Evolutionary conservation across 2,329 filamentous ascomycete genomes (phyloP).

Genomic region (Karstenula rhodostoma): DNA sequence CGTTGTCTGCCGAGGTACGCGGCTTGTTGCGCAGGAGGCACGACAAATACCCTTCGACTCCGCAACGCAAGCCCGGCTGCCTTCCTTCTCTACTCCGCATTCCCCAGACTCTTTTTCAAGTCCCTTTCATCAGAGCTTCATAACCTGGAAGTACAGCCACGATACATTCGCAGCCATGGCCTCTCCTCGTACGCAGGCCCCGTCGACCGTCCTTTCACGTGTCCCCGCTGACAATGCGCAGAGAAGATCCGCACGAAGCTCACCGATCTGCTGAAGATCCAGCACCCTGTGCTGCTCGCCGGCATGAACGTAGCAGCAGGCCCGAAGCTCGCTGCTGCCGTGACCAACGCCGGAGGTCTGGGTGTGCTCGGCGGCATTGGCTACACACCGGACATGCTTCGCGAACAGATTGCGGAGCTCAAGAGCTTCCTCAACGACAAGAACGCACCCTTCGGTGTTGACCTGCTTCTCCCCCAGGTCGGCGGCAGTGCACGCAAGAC

Average conservation of each 20-base stretch:
- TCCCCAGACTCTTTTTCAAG: constrained; percentile 3
- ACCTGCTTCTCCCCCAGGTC: constrained; percentile 91
- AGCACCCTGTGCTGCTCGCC: constrained; percentile 92
- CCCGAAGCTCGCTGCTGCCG: constrained; percentile 93
- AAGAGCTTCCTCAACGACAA: constrained; percentile 89
- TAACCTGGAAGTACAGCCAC: constrained; percentile 10
- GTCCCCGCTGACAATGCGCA: constrained; percentile 51
- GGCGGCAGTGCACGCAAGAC: constrained; percentile 95
- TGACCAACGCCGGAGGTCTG: constrained; percentile 94
- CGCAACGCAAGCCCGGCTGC: constrained; percentile 6
- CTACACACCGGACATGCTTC: constrained; percentile 97
- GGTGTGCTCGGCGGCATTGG: constrained; percentile 95
- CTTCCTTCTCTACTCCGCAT: not conserved
- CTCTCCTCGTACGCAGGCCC: constrained; percentile 74
- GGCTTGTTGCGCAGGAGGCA: constrained; percentile 19
- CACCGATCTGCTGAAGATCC: constrained; percentile 97
- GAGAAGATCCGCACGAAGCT: constrained; percentile 89
- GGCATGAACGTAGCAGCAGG: constrained; percentile 99
- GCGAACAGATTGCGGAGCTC: constrained; percentile 92
- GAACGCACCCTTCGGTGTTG: constrained; percentile 94
- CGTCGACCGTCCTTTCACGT: constrained; percentile 25
- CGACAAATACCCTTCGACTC: constrained; percentile 21
- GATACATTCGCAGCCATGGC: constrained; percentile 64
- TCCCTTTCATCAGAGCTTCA: constrained; percentile 6
- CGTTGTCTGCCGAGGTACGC: constrained; percentile 34